Percentiles rank a stretch among this genome's conserved stretches.
Evolutionary conservation across 768 basidiomycete species (phyloP).

Genomic region (Boletus speciosus): DNA sequence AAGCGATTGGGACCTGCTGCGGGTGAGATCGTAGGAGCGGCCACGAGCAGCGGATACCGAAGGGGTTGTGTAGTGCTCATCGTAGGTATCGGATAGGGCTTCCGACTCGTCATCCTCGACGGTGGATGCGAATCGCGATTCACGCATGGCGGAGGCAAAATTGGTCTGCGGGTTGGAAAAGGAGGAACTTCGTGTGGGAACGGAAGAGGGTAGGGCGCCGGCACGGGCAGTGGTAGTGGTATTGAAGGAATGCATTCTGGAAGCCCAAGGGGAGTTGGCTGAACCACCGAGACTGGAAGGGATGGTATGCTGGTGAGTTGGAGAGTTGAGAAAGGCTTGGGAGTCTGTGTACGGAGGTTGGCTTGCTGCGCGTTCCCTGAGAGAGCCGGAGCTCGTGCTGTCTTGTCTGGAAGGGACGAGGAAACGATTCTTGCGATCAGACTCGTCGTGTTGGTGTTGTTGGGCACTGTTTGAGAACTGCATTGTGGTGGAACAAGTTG

Average conservation of each 20-base stretch:
- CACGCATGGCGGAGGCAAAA: slow-evolving; percentile 65
- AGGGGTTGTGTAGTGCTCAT: slow-evolving; percentile 49
- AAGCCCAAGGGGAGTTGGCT: slow-evolving; percentile 38
- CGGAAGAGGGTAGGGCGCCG: slow-evolving; percentile 42
- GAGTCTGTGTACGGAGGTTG: slow-evolving; percentile 60
- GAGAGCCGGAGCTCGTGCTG: slow-evolving; percentile 36
- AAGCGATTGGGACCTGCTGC: slow-evolving; percentile 76
- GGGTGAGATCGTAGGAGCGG: slow-evolving; percentile 62
- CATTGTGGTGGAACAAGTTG: slow-evolving; percentile 25
- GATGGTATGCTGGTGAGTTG: slow-evolving; percentile 48
- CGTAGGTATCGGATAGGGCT: slow-evolving; percentile 57
- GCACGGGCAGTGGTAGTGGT: slow-evolving; percentile 37
- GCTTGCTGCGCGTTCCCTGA: slow-evolving; percentile 64
- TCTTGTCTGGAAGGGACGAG: slow-evolving; percentile 42
- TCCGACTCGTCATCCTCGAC: slow-evolving; percentile 82
- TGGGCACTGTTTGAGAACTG: slow-evolving; percentile 31
- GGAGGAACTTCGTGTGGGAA: slow-evolving; percentile 66
- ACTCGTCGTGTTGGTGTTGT: slow-evolving; percentile 41
- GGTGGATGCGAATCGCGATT: slow-evolving; percentile 67
- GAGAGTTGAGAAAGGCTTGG: slow-evolving; percentile 47
- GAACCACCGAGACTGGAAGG: slow-evolving; percentile 45
- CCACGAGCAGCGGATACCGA: slow-evolving; percentile 45
- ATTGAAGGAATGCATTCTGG: slow-evolving; percentile 44
- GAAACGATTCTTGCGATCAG: slow-evolving; percentile 62
- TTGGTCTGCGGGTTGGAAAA: slow-evolving; percentile 58